Base-by-base conservation (phyloP, 2,329 filamentous ascomycete species). In the Hysterium pulicare region DNA sequence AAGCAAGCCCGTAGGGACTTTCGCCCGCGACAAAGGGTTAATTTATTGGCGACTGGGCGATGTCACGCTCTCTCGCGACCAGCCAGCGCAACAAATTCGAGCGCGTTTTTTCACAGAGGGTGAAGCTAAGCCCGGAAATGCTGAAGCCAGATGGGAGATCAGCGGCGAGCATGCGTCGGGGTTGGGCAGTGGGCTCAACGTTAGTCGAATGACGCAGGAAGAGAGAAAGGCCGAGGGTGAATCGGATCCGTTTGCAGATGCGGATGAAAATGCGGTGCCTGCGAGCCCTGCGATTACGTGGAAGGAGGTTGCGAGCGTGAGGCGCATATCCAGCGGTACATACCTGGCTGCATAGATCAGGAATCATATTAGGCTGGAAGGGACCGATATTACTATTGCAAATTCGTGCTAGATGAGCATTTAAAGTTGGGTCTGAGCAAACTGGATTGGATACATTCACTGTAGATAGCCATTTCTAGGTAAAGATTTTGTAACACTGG, bases 91-190 rank as follows among this genome's bases (percentile, higher is more conserved):
- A 57, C 91, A 89, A 68, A 81, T 96, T 44, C 83, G 95, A 5
- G 93, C 89, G 45, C 81, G 90, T 3, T 86, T 98, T 54, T 72
- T 84, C 19, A 87, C 87, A 0, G 84, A 90, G 24, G 81, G 80
- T 19, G 75, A 81, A 39, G 81, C 87, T 0, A 82, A 81, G 49
- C 80, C 86, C 4, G 89, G 90, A 0, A 82, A 81, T 41, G 78
- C 94, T 7, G 91, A 98, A 64, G 87, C 87, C 1, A 76, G 84
- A 42, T 96, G 90, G 82, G 90, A 95, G 62, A 71, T 85, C 17
- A 56, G 46, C 19, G 76, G 72, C 2, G 72, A 77, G 30, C 68
- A 77, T 23, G 68, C 70, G 13, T 49, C 61, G 6, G 67, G 57
- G 3, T 54, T 78, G 1, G 79, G 78, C 1, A 85, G 81, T 50